Base-by-base conservation (phyloP, 495 filamentous ascomycete species). In the Elasticomyces elasticus region DNA sequence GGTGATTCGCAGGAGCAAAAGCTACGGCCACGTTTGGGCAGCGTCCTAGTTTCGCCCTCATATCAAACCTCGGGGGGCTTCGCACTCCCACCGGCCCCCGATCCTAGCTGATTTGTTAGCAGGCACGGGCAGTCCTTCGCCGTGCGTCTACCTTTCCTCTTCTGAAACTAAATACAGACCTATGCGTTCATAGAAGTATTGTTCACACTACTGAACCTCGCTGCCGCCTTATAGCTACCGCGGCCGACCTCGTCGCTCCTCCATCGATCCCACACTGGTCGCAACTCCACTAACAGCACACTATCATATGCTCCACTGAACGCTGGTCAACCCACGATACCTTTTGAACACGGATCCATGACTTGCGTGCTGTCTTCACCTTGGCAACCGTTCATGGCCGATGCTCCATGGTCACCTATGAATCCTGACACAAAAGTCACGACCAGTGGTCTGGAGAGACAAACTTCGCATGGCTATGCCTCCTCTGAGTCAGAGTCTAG, bases 401-500 rank as follows among this genome's bases (percentile, higher is more conserved):
- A n/a, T 12, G 20, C 40, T 42, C 40, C 26, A 56, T 61, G 58
- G 54, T 53, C 53, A 6, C 23, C 54, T 23, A 61, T 61, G 58
- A 54, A 60, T 37, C 27, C 56, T 3, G 56, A 55, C 51, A 25
- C 13, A 13, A 33, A 17, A 35, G 10, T 45, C 5, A 27, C 35
- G 30, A 20, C 20, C 15, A 10, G 27, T 35, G 19, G 23, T 19
- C 49, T 58, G 25, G 55, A 58, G n/a, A 28, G 28, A 22, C 28
- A 40, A 19, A 19, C 35, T 7, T 49, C 67, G 0, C 61, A 67
- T 37, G 68, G 67, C 19, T 63, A 60, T 28, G 58, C 64, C 11
- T 69, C 67, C 10, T 67, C 66, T 20, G 67, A 59, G 26, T 69
- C 68, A 22, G 68, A 71, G 13, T 64, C 60, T 10, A 65, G 52